Evolutionary conservation across 2,329 filamentous ascomycete genomes (phyloP).

Genomic region (Talaromyces islandicus): DNA sequence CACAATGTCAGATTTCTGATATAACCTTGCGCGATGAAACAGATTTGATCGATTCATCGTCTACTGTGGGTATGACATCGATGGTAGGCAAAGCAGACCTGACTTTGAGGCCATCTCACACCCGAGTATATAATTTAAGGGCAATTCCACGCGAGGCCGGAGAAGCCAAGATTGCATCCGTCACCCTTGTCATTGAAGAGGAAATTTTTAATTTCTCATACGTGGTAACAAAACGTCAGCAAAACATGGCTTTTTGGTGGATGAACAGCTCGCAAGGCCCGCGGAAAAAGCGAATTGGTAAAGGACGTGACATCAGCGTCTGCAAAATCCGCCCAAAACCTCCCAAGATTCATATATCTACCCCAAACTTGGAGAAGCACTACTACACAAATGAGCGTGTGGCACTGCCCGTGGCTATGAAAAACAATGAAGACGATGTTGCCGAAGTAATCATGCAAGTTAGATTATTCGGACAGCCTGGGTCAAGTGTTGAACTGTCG

Average conservation of each 20-base stretch:
- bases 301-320: conserved; percentile 44
- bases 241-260: conserved; percentile 32
- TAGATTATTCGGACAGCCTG: conserved; percentile 55
- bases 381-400: conserved; percentile 84
- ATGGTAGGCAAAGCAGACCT: conserved; percentile 58
- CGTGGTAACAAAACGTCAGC: conserved; percentile 42
- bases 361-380: conserved; percentile 58
- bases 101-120: conserved; percentile 60
- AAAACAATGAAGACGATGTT: conserved; percentile 78
- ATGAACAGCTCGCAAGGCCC: conserved; percentile 28
- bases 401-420: conserved; percentile 60
- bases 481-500: conserved; percentile 38
- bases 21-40: conserved; percentile 30
- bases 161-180: conserved; percentile 61
- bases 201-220: conserved; percentile 64
- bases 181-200: conserved; percentile 58
- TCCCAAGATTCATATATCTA: conserved; percentile 76
- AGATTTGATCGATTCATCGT: conserved; percentile 19
- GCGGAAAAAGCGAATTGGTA: conserved; percentile 34
- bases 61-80: conserved; percentile 28
- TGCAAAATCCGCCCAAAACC: conserved; percentile 80
- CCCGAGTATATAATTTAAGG: conserved; percentile 63
- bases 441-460: conserved; percentile 67
- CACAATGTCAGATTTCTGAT: conserved; percentile 23
- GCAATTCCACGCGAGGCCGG: conserved; percentile 76